Conservation (phyloP, 345 rosid species). For the Eucalyptus curtisii region DNA sequence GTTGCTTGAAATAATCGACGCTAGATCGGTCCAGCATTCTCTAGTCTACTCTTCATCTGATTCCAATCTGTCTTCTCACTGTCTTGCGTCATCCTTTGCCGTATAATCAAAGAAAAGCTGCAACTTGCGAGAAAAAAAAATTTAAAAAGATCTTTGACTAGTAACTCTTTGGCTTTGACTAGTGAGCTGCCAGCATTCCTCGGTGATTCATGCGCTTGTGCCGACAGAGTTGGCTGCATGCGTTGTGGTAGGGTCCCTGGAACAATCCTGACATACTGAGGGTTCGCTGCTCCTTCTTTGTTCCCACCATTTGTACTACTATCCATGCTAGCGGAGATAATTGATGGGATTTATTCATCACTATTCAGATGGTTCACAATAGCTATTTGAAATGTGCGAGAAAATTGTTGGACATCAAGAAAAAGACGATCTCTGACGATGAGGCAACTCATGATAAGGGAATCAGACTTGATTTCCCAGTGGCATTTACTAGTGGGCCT, state of each 20-base stretch:
- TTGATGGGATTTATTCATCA: not conserved
- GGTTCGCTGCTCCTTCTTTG: conserved; percentile 12
- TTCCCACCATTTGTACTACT: not conserved
- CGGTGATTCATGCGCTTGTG: conserved; percentile 79
- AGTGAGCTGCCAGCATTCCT: conserved; percentile 83
- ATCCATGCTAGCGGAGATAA: not conserved
- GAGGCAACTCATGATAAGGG: conserved; percentile 7
- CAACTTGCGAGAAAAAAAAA: not conserved
- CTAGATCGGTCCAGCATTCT: conserved; percentile 22
- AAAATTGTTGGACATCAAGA: conserved; percentile 27
- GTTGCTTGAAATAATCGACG: conserved; percentile 73
- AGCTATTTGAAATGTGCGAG: conserved; percentile 48
- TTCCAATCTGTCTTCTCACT: not conserved
- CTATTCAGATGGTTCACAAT: conserved; percentile 49
- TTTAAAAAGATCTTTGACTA: not conserved
- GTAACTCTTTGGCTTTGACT: not conserved
- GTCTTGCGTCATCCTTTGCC: not conserved
- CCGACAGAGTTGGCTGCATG: conserved; percentile 79
- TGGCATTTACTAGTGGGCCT: not conserved
- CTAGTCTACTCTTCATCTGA: not conserved
- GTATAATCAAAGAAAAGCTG: not conserved
- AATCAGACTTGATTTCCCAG: too few species aligned
- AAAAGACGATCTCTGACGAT: conserved; percentile 35
- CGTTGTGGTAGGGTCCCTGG: conserved; percentile 93
- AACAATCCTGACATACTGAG: conserved; percentile 57